Percentiles rank a stretch among this genome's conserved stretches.
phyloP scores from a whole-genome alignment of 768 basidiomycete genomes.

The Neoboletus subvelutipes region DNA sequence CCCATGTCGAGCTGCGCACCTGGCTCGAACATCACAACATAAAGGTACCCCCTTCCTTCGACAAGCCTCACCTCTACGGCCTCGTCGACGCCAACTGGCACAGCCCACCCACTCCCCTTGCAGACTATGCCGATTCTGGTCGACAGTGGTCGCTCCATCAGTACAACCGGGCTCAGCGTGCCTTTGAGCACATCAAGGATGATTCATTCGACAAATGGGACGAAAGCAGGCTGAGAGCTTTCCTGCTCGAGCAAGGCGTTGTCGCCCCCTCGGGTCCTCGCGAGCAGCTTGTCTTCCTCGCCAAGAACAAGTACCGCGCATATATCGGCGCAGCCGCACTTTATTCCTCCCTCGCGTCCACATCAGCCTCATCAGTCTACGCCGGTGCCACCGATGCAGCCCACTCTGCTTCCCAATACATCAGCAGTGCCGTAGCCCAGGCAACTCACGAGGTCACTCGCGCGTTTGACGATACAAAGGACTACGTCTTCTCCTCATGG shows the following conservation, averaged over 20 bases:
- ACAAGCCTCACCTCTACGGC: conserved; percentile 39
- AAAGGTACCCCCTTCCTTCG: conserved; percentile 47
- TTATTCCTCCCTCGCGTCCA: conserved; percentile 49
- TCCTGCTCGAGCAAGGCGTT: conserved; percentile 83
- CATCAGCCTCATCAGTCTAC: conserved; percentile 48
- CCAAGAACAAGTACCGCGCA: conserved; percentile 64
- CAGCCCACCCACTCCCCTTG: conserved; percentile 25
- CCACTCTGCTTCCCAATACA: conserved; percentile 39
- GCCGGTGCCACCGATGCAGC: conserved; percentile 42
- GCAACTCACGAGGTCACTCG: conserved; percentile 52
- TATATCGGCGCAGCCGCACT: conserved; percentile 62
- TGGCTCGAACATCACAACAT: conserved; percentile 73
- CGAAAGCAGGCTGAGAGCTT: conserved; percentile 77
- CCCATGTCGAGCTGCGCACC: conserved; percentile 55
- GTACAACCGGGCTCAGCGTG: conserved; percentile 59
- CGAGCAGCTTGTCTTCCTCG: conserved; percentile 78
- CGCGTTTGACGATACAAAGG: conserved; percentile 69
- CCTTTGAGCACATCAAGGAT: conserved; percentile 59
- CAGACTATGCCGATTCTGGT: conserved; percentile 34
- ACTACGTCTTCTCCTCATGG: conserved; percentile 91
- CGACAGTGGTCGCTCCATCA: conserved; percentile 60
- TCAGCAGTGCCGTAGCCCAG: conserved; percentile 45
- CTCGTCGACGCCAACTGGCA: conserved; percentile 66
- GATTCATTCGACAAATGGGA: conserved; percentile 78
- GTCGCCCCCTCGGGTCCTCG: conserved; percentile 75